A percentile compares a stretch with the other conserved stretches of the same genome.
These are phyloP conservation scores for Penicillium macrosclerotiorum DNA, from an alignment of 495 filamentous ascomycete genomes.

Conservation along the genomic window DNA sequence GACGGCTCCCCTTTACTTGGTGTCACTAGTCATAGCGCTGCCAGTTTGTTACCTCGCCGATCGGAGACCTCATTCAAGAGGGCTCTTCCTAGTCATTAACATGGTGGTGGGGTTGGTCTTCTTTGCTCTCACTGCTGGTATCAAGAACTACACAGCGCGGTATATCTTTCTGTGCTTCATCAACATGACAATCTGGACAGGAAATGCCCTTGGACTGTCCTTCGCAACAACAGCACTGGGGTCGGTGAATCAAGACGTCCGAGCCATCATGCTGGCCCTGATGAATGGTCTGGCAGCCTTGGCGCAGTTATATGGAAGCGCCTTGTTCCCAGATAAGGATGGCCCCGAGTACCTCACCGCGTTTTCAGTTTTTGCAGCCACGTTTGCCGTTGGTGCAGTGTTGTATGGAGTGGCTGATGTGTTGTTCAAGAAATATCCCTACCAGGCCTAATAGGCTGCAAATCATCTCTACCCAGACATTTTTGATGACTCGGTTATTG, in stretches of 20 bases:
- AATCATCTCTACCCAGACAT: not conserved
- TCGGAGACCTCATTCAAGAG: too few relatives aligned
- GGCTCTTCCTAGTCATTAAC: not conserved
- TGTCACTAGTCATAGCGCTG: conserved; percentile 7
- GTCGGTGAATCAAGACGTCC: not conserved
- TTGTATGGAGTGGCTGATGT: conserved; percentile 1
- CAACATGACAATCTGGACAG: conserved; percentile 8
- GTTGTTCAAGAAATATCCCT: conserved; percentile 8
- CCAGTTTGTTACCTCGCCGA: conserved; percentile 1
- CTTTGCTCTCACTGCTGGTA: conserved; percentile 6
- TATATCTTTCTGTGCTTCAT: conserved; percentile 10
- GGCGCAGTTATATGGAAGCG: conserved; percentile 10
- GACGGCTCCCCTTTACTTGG: conserved; percentile 41
- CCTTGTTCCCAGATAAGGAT: conserved; percentile 6
- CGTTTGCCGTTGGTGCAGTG: not conserved
- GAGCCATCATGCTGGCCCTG: conserved; percentile 8
- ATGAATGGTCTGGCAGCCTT: conserved; percentile 3
- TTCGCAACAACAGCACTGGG: conserved; percentile 5
- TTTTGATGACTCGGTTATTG: not conserved
- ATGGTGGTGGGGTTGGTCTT: conserved; percentile 4
- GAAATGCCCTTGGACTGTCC: conserved; percentile 4
- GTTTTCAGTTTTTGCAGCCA: conserved; percentile 6
- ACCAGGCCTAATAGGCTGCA: not conserved
- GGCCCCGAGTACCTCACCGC: conserved; percentile 6
- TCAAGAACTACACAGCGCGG: conserved; percentile 1